Evolutionary conservation across 176 grass and related monocot genomes (phyloP).

Genomic region (Aechmea fasciata): DNA sequence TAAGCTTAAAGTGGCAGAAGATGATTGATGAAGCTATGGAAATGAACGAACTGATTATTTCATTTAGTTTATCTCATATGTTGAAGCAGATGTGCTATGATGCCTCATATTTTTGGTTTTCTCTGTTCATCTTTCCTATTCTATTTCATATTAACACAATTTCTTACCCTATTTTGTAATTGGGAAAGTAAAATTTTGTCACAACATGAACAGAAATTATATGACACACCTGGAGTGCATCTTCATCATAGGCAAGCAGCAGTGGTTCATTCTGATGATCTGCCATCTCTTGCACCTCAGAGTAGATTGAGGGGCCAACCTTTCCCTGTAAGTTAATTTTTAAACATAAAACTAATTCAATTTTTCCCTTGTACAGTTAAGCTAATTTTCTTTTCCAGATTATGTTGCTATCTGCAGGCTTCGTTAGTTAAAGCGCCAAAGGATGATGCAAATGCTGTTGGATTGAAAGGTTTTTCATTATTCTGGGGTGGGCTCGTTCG

Average conservation of each 20-base stretch:
- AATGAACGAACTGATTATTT: too few relatives aligned
- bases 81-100: too few relatives aligned
- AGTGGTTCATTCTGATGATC: conserved; percentile 81
- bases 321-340: conserved; percentile 57
- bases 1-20: too few relatives aligned
- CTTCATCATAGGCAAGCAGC: conserved; percentile 92
- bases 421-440: conserved; percentile 4
- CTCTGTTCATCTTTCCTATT: too few relatives aligned
- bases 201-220: conserved; percentile 54
- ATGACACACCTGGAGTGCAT: conserved; percentile 95
- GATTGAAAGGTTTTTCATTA: conserved; percentile 61
- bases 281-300: conserved; percentile 87
- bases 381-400: conserved; percentile 35
- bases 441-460: conserved; percentile 36
- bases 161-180: background rate
- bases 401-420: conserved; percentile 57
- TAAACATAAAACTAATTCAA: conserved; percentile 12
- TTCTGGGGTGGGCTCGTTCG: conserved; percentile 86
- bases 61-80: too few relatives aligned
- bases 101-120: too few relatives aligned
- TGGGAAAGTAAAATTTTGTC: background rate
- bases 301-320: conserved; percentile 57
- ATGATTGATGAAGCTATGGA: too few relatives aligned
- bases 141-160: background rate
- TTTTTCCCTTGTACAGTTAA: conserved; percentile 22